Conservation (phyloP, 805 yeast genomes). For the Candida nanaspora region DNA sequence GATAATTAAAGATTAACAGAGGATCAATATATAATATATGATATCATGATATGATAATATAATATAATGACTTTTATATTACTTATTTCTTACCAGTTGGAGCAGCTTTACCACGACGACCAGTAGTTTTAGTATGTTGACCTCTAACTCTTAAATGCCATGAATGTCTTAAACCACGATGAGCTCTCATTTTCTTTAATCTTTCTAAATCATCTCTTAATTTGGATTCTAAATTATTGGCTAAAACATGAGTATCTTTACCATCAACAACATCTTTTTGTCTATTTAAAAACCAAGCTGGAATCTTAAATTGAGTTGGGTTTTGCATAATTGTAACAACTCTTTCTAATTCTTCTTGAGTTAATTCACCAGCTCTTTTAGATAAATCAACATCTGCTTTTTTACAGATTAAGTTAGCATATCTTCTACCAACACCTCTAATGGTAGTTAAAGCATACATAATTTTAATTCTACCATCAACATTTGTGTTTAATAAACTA, state of each 20-base stretch:
- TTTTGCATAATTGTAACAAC: slow-evolving; percentile 99
- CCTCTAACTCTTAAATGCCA: slow-evolving; percentile 99
- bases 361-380: slow-evolving; percentile 99
- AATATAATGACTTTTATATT: not conserved
- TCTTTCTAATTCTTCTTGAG: slow-evolving; percentile 99
- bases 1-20: too few species aligned
- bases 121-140: slow-evolving; percentile 99
- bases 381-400: slow-evolving; percentile 98
- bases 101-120: slow-evolving; percentile 69
- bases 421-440: slow-evolving; percentile 99
- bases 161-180: slow-evolving; percentile 99
- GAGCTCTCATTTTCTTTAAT: slow-evolving; percentile 99
- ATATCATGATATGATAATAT: too few species aligned
- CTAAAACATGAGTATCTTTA: slow-evolving; percentile 98
- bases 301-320: slow-evolving; percentile 99
- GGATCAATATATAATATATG: too few species aligned
- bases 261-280: slow-evolving; percentile 98
- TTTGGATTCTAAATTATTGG: slow-evolving; percentile 98
- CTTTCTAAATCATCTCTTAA: slow-evolving; percentile 99
- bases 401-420: slow-evolving; percentile 99
- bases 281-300: slow-evolving; percentile 99
- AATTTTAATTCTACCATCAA: slow-evolving; percentile 99
- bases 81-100: not conserved
- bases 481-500: slow-evolving; percentile 99
- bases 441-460: slow-evolving; percentile 99